Evolutionary conservation across 2,329 filamentous ascomycete species (phyloP).

Genomic region (Fusarium lyarnte): DNA sequence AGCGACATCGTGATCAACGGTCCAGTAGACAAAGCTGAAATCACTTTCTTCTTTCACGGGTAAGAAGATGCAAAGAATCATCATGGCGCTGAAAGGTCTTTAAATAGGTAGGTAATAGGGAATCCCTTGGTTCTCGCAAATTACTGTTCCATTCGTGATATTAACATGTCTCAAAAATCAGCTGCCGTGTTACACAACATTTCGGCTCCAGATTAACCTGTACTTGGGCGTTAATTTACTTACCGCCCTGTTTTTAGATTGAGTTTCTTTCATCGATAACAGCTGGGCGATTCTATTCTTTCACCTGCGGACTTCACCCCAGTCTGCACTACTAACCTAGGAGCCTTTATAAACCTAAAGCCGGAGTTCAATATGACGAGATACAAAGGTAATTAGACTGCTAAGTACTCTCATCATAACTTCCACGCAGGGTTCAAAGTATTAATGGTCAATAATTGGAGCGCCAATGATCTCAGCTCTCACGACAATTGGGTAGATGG

Average conservation of each 20-base stretch:
- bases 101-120: background rate
- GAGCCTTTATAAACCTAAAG: background rate
- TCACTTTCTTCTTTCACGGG: accelerated
- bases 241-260: accelerated
- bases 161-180: background rate
- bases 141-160: background rate
- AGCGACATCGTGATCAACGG: background rate
- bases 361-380: background rate
- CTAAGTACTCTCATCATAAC: background rate
- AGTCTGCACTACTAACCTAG: background rate
- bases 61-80: accelerated
- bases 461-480: slow-evolving; percentile 6
- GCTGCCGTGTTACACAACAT: background rate
- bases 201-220: background rate
- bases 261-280: background rate
- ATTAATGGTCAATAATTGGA: background rate
- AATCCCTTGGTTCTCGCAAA: background rate
- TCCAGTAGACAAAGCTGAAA: background rate
- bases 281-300: slow-evolving; percentile 4
- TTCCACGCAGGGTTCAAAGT: accelerated
- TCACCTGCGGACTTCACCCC: background rate
- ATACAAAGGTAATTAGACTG: slow-evolving; percentile 1
- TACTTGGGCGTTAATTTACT: background rate
- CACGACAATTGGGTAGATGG: slow-evolving; percentile 15
- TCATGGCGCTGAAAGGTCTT: background rate